Conservation (phyloP, 2,329 filamentous ascomycete species). For the Sporothrix schenckii region DNA sequence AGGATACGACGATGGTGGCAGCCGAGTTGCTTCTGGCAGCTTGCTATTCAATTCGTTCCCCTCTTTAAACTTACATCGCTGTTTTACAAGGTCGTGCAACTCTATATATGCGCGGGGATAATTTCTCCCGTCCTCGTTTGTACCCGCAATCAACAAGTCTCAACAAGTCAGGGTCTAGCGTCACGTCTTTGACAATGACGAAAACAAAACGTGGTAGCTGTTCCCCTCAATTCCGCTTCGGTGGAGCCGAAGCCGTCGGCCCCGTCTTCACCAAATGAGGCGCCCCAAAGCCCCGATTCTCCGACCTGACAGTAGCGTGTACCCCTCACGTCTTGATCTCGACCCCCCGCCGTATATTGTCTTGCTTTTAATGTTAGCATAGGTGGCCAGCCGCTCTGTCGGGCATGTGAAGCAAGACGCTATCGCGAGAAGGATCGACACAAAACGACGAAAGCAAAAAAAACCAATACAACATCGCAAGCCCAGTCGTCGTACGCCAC, state of each 20-base stretch:
- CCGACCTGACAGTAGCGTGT: too few relatives aligned
- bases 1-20: too few relatives aligned
- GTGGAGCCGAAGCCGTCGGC: slow-evolving; percentile 9
- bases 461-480: background rate
- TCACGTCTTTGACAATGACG: background rate
- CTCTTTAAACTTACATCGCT: background rate
- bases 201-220: background rate
- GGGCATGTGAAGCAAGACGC: too few relatives aligned
- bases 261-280: background rate
- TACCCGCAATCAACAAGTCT: background rate
- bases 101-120: background rate
- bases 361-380: too few relatives aligned
- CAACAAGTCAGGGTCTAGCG: background rate
- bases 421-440: too few relatives aligned
- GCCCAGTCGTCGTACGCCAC: background rate
- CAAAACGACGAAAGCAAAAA: too few relatives aligned
- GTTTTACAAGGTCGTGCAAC: background rate
- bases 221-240: too few relatives aligned
- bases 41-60: background rate
- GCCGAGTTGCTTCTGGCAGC: too few relatives aligned
- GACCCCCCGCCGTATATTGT: too few relatives aligned
- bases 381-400: too few relatives aligned
- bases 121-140: background rate
- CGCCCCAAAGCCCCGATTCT: too few relatives aligned
- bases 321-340: too few relatives aligned